phyloP scores from a whole-genome alignment of 73 alveolate genomes.

The Uronychia binucleata region DNA sequence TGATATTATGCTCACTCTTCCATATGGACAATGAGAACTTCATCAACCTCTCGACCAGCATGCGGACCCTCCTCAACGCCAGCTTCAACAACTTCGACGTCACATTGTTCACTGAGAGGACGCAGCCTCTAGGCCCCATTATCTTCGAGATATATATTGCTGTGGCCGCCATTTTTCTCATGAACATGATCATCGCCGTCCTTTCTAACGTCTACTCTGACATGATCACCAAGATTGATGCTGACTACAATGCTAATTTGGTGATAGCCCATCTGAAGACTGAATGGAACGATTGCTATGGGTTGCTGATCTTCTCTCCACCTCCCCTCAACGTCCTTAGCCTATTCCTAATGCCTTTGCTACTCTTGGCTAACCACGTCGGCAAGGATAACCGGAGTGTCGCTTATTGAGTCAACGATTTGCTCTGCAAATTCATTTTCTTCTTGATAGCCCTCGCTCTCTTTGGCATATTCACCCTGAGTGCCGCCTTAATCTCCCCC shows the following conservation, averaged over 20 bases:
- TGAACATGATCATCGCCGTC: conserved; percentile 50
- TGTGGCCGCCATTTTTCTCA: conserved; percentile 20
- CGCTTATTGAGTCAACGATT: not conserved
- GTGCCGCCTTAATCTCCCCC: not conserved
- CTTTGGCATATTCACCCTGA: not conserved
- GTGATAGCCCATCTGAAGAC: conserved; percentile 6
- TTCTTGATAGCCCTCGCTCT: not conserved
- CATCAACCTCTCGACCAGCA: not conserved
- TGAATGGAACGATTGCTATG: conserved; percentile 30
- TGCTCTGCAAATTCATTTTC: not conserved
- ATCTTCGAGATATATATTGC: conserved; percentile 16
- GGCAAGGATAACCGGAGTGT: too few species aligned
- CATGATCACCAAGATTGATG: conserved; percentile 21
- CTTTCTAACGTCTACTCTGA: conserved; percentile 38
- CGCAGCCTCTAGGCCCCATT: conserved; percentile 30
- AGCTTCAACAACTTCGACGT: conserved; percentile 24
- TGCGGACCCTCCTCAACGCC: conserved; percentile 28
- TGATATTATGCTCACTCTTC: conserved; percentile 24
- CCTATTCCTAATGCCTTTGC: conserved; percentile 32
- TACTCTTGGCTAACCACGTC: too few species aligned
- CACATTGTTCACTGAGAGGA: not conserved
- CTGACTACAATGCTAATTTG: conserved; percentile 46
- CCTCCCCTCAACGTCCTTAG: conserved; percentile 37
- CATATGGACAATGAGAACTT: conserved; percentile 20
- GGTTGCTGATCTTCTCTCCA: conserved; percentile 46